Conservation (phyloP, 192 early-diverging fungal genomes). For the Backusella tuberculispora region DNA sequence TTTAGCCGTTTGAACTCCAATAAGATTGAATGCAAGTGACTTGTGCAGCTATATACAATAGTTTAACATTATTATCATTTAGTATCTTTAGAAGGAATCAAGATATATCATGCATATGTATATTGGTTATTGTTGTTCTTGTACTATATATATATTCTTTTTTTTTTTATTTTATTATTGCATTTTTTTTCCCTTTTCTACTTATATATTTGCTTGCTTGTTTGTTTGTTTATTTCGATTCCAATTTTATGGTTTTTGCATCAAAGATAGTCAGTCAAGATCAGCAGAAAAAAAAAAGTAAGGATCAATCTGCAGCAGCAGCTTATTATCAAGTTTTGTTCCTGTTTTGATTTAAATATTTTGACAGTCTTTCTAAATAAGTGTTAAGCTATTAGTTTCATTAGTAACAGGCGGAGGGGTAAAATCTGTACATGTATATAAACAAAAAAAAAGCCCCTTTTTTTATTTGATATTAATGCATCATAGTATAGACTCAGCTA, state of each 20-base stretch:
- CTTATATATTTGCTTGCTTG: not conserved
- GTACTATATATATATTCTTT: too few species aligned
- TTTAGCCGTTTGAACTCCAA: too few species aligned
- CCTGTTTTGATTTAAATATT: conserved; percentile 7
- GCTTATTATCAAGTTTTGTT: not conserved
- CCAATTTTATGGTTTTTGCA: not conserved
- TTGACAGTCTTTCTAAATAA: conserved; percentile 12
- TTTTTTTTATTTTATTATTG: too few species aligned
- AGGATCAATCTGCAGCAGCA: not conserved
- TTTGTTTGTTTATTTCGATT: not conserved
- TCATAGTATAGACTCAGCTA: not conserved
- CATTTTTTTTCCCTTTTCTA: too few species aligned
- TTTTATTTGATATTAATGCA: not conserved
- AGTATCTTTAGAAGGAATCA: too few species aligned
- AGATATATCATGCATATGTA: too few species aligned
- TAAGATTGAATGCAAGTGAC: too few species aligned
- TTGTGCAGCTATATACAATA: too few species aligned
- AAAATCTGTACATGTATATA: not conserved
- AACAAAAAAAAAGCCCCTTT: not conserved
- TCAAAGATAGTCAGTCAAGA: not conserved
- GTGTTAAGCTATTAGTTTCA: not conserved
- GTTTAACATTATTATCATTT: too few species aligned
- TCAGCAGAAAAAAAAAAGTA: not conserved
- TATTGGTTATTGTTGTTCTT: too few species aligned
- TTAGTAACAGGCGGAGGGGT: not conserved